phyloP scores from a whole-genome alignment of 208 protist species.

The Porcisia hertigi region DNA sequence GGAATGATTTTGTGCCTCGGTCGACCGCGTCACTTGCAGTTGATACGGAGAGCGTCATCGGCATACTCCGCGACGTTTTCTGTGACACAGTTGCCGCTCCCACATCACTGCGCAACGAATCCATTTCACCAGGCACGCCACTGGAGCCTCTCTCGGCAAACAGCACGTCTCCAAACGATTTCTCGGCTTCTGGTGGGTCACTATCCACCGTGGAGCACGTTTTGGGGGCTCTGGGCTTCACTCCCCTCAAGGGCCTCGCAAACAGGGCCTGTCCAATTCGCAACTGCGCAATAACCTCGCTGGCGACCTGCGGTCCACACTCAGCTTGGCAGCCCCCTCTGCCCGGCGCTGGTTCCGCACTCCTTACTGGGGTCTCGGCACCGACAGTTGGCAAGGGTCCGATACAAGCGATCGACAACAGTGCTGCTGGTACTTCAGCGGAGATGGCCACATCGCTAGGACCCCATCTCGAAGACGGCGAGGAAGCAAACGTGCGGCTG shows the following conservation, averaged over 20 bases:
- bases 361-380: not conserved
- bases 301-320: not conserved
- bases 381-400: not conserved
- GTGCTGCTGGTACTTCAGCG: not conserved
- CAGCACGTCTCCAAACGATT: not conserved
- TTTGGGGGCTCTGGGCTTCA: conserved; percentile 30
- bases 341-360: not conserved
- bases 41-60: not conserved
- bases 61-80: conserved; percentile 22
- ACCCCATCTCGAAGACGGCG: not conserved
- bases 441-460: not conserved
- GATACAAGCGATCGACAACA: not conserved
- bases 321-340: not conserved
- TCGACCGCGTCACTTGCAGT: not conserved
- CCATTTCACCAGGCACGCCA: not conserved
- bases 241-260: conserved; percentile 16
- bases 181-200: not conserved
- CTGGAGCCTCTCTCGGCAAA: not conserved
- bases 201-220: conserved; percentile 12
- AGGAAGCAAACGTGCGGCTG: conserved; percentile 8
- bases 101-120: not conserved
- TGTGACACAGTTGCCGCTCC: not conserved
- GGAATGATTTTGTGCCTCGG: not conserved
- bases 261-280: not conserved
- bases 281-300: not conserved